Evolutionary conservation across 1,284 basidiomycete species (phyloP).

Genomic region (Papiliotrema flavescens): DNA sequence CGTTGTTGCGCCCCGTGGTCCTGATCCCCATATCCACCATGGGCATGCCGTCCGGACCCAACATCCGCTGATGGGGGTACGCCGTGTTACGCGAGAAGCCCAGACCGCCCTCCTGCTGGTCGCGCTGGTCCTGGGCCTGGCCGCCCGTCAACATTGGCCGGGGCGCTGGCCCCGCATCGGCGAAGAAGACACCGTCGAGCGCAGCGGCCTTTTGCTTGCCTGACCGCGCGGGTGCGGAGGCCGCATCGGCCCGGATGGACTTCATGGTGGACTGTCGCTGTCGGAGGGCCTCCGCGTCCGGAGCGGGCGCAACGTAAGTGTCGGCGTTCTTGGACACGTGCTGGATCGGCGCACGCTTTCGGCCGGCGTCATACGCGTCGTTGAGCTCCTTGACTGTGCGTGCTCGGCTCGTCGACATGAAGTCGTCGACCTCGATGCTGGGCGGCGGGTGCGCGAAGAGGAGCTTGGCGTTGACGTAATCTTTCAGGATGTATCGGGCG

Average conservation of each 20-base stretch:
- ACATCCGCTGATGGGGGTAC: slow-evolving; percentile 76
- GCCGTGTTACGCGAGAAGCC: slow-evolving; percentile 61
- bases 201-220: slow-evolving; percentile 57
- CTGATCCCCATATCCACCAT: slow-evolving; percentile 53
- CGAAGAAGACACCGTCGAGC: slow-evolving; percentile 83
- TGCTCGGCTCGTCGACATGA: slow-evolving; percentile 72
- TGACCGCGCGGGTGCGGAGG: slow-evolving; percentile 39
- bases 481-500: slow-evolving; percentile 90
- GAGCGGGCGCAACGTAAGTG: slow-evolving; percentile 61
- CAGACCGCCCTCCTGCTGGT: slow-evolving; percentile 54
- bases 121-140: slow-evolving; percentile 16
- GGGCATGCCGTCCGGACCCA: slow-evolving; percentile 69
- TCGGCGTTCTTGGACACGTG: slow-evolving; percentile 77
- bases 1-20: slow-evolving; percentile 48
- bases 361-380: slow-evolving; percentile 53
- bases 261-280: slow-evolving; percentile 35
- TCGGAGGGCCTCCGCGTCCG: slow-evolving; percentile 23
- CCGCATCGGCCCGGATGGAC: slow-evolving; percentile 36
- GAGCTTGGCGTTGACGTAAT: slow-evolving; percentile 93
- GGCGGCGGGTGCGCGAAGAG: slow-evolving; percentile 86
- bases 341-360: slow-evolving; percentile 79
- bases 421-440: slow-evolving; percentile 62
- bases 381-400: slow-evolving; percentile 57
- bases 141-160: slow-evolving; percentile 64
- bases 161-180: slow-evolving; percentile 55